Evolutionary conservation across 768 basidiomycete species (phyloP).

Genomic region (Boletus speciosus): DNA sequence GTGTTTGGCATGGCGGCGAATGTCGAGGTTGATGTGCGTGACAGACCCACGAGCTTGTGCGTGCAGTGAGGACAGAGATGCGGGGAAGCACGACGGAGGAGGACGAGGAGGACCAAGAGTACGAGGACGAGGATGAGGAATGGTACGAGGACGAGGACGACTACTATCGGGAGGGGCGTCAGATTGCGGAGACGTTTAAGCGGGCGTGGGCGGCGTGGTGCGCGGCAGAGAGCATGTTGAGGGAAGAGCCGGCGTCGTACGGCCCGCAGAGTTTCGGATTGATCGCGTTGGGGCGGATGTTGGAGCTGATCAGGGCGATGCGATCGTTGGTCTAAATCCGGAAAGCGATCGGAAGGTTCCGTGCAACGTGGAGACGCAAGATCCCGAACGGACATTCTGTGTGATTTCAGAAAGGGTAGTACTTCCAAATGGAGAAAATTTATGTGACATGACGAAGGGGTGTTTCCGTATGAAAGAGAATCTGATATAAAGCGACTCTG

Average conservation of each 20-base stretch:
- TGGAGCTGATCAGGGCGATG: slow-evolving; percentile 37
- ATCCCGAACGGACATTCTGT: slow-evolving; percentile 15
- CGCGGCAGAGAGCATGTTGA: slow-evolving; percentile 32
- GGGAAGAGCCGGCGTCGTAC: slow-evolving; percentile 26
- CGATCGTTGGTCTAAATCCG: background rate
- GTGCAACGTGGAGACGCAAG: slow-evolving; percentile 24
- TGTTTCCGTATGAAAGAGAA: background rate
- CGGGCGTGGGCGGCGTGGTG: slow-evolving; percentile 47
- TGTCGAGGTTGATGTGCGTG: slow-evolving; percentile 1
- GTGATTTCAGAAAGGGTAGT: slow-evolving; percentile 31
- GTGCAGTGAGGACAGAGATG: slow-evolving; percentile 35
- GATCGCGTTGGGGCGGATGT: slow-evolving; percentile 40
- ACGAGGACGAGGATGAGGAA: slow-evolving; percentile 22
- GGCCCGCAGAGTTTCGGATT: slow-evolving; percentile 46
- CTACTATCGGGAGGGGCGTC: slow-evolving; percentile 27
- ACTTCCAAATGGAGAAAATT: slow-evolving; percentile 11
- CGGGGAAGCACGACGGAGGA: slow-evolving; percentile 13
- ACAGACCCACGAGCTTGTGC: slow-evolving; percentile 40
- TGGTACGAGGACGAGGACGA: slow-evolving; percentile 30
- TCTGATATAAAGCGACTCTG: slow-evolving; percentile 23
- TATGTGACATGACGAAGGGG: slow-evolving; percentile 29
- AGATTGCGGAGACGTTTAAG: slow-evolving; percentile 30
- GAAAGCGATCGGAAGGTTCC: background rate
- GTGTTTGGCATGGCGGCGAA: background rate
- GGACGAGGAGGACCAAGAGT: slow-evolving; percentile 27